These are phyloP conservation scores for Diaporthe citrichinensis DNA, from an alignment of 2,329 filamentous ascomycete species.

Conservation along the genomic window DNA sequence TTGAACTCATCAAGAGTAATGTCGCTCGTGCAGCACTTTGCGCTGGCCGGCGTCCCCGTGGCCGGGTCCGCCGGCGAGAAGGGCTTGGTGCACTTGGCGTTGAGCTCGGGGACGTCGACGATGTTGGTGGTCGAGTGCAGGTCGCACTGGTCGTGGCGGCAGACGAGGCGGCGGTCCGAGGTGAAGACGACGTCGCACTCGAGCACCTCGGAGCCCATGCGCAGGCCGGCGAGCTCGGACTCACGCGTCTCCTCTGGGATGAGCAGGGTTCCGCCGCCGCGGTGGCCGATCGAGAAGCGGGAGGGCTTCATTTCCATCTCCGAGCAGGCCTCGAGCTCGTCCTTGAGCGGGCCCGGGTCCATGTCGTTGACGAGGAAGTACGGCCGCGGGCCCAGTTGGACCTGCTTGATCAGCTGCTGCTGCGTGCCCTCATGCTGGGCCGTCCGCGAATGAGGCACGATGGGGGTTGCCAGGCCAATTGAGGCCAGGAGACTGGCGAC, in stretches of 20 bases:
- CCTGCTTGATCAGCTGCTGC: constrained; percentile 56
- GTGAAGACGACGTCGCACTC: constrained; percentile 80
- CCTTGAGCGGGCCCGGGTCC: constrained; percentile 71
- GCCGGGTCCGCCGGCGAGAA: constrained; percentile 66
- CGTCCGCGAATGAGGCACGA: constrained; percentile 15
- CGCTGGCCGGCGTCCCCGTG: constrained; percentile 66
- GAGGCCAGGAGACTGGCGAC: constrained; percentile 19
- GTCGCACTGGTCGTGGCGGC: constrained; percentile 77
- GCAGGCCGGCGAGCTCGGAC: constrained; percentile 72
- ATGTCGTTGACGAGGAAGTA: constrained; percentile 76
- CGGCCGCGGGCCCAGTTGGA: constrained; percentile 74
- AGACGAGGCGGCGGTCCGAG: constrained; percentile 75
- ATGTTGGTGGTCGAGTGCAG: constrained; percentile 79
- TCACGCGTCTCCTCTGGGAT: constrained; percentile 76
- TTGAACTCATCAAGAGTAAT: constrained; percentile 78
- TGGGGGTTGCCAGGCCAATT: constrained; percentile 12
- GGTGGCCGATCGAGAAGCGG: constrained; percentile 73
- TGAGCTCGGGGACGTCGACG: constrained; percentile 71
- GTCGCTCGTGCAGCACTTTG: constrained; percentile 80
- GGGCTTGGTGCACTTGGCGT: constrained; percentile 73
- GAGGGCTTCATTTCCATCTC: constrained; percentile 66
- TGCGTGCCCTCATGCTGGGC: not conserved
- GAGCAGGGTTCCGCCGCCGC: constrained; percentile 72
- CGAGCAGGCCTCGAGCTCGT: constrained; percentile 70
- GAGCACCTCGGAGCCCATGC: constrained; percentile 76